Base-by-base conservation (phyloP, 352 stramenopile genomes). In the Globisporangium cederbergense region DNA sequence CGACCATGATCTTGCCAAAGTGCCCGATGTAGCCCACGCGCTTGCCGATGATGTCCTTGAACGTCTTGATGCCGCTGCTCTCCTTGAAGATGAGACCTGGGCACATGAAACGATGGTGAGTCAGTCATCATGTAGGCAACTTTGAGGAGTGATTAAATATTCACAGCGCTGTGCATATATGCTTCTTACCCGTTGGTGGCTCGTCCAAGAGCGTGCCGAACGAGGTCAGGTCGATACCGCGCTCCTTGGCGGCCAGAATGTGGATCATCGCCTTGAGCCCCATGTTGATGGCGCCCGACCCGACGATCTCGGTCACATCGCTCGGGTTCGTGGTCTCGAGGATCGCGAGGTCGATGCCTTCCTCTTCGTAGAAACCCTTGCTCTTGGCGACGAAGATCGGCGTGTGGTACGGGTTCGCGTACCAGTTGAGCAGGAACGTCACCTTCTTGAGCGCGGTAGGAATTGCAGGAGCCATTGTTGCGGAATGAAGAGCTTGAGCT, bases 41-140 rank as follows among this genome's bases (percentile, higher is more conserved):
- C 67, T 82, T 82, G 63, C 75, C 75, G 38, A 82, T 67, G 55
- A 82, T 82, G 62, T 82, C 75, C 67, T 76, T 82, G 61, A 82
- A 82, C 65, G 74, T 60, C 52, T 76, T 79, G 63, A 82, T 82
- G 46, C 73, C 73, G 50, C 72, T 78, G 60, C 75, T 82, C 16
- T 73, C 73, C 67, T 82, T 82, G 68, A 82, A 82, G 67, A 82
- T 82, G 49, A 82, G 61, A 16, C 75, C 72, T 75, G 50, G 6
- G 4, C 13, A 60, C 9, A 38, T 6, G 10, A 10, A 40, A 58
- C 13, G 10, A 28, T 16, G 4, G n/a, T 5, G n/a, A 50, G 47
- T 14, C 9, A 40, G 46, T 16, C 11, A 36, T 36, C 4, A 8
- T 36, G 32, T 36, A 8, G 18, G 36, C 36, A 42, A 42, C 0